Base-by-base conservation (phyloP, 441 rosid genomes). In the Isatis lusitanica region DNA sequence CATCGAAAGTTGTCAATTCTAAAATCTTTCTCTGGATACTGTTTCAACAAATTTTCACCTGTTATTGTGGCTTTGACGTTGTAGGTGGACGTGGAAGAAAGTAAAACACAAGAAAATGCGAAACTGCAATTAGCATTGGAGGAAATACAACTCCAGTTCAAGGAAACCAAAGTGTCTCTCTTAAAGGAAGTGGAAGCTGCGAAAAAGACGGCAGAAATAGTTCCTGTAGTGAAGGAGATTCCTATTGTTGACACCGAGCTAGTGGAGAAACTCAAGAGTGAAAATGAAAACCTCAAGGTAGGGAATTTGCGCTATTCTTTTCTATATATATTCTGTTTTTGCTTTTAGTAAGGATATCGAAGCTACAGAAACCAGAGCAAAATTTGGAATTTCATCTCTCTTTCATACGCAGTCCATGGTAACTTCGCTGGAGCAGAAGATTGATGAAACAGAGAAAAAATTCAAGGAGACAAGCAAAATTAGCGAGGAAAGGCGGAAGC, bases 401-500 rank as follows among this genome's bases (percentile, higher is more conserved):
- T 66, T 70, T 50, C 62, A 60, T 75, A 77, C 36, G 63, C 87
- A 93, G 98, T 86, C 83, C 46, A 73, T 87, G 76, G 89, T 90
- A 6, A 81, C 68, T 81, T 87, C 94, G 44, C 71, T 92, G 80
- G 97, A 92, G 84, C 79, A 78, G 75, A 87, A 87, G 79, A 83
- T 92, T 74, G 90, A 83, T 78, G 94, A 85, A 77, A 88, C 92
- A 30, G 91, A 88, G 87, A 88, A 83, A 71, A 84, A 79, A 47
- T 87, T 89, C 77, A 91, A 85, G 82, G 97, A 88, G 83, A 85
- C 93, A 3, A 90, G 75, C 83, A 87, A 70, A 83, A 55, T 87
- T 48, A 86, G 97, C 63, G 93, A 90, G 77, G 94, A 90, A 76
- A 85, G 92, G 74, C 75, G 87, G 82, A 85, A 89, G 81, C 97